Percentiles rank a stretch among this genome's conserved stretches.
phyloP scores from a whole-genome alignment of 768 basidiomycete species.

The Brasilioporus rufonigricans region DNA sequence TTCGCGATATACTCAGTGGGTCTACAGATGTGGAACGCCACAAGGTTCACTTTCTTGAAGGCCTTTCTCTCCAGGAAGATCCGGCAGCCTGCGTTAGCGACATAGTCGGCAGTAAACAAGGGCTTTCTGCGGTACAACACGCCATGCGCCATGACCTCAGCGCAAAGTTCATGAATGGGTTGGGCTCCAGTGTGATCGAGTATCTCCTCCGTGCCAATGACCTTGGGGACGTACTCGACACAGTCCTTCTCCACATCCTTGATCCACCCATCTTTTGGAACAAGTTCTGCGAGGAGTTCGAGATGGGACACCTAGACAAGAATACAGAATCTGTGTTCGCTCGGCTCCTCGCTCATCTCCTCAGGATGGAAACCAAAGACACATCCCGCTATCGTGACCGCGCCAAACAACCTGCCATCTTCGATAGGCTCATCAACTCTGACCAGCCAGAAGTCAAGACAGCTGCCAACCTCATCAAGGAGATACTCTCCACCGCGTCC shows the following conservation, averaged over 20 bases:
- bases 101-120: conserved; percentile 36
- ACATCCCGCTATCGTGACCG: conserved; percentile 38
- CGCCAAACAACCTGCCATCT: conserved; percentile 32
- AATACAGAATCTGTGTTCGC: conserved; percentile 40
- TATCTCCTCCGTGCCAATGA: conserved; percentile 40
- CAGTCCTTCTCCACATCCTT: conserved; percentile 40
- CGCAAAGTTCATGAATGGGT: conserved; percentile 41
- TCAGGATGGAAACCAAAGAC: conserved; percentile 37
- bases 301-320: conserved; percentile 31
- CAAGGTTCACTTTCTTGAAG: conserved; percentile 44
- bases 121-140: conserved; percentile 37
- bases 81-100: conserved; percentile 36
- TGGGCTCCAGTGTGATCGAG: conserved; percentile 34
- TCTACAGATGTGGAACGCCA: conserved; percentile 22
- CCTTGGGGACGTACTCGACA: conserved; percentile 37
- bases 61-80: conserved; percentile 41
- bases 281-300: conserved; percentile 36
- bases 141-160: conserved; percentile 42
- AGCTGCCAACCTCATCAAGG: conserved; percentile 40
- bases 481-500: conserved; percentile 33
- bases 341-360: conserved; percentile 49
- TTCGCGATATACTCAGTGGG: conserved; percentile 35
- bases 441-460: conserved; percentile 23
- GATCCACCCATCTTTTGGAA: conserved; percentile 54
- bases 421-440: conserved; percentile 27